Conservation (phyloP, 148 eudicot species). For the Amaranthus cruentus region DNA sequence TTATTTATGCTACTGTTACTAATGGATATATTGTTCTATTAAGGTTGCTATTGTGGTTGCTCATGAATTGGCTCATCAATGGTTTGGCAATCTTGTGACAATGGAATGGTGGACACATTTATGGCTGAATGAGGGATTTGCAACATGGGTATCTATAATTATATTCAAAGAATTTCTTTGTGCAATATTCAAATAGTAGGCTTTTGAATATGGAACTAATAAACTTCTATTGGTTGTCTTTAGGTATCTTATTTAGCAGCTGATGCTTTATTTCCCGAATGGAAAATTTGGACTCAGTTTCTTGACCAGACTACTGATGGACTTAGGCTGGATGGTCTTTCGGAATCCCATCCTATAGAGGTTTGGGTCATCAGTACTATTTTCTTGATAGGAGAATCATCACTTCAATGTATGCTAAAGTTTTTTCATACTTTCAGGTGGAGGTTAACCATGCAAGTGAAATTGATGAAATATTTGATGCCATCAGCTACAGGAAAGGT, state of each 20-base stretch:
- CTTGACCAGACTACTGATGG: conserved; percentile 82
- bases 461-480: conserved; percentile 95
- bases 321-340: conserved; percentile 83
- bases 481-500: conserved; percentile 89
- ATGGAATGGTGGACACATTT: conserved; percentile 99
- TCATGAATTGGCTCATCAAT: conserved; percentile 97
- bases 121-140: conserved; percentile 97
- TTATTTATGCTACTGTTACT: background rate
- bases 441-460: conserved; percentile 85
- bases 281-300: conserved; percentile 98
- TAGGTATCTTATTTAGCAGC: conserved; percentile 88
- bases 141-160: conserved; percentile 70
- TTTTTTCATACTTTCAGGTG: conserved; percentile 45
- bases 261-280: conserved; percentile 85
- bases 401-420: background rate
- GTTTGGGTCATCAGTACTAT: conserved; percentile 25
- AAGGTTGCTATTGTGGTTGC: conserved; percentile 97
- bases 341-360: conserved; percentile 97
- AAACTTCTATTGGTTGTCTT: conserved; percentile 13
- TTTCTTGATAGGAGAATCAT: conserved; percentile 8
- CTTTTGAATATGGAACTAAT: background rate
- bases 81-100: conserved; percentile 99
- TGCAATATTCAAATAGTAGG: background rate
- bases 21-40: conserved; percentile 9
- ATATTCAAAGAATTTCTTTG: background rate